Percentiles rank a stretch among this genome's conserved stretches.
Conservation (phyloP, 1,284 basidiomycete species). For the Apiotrichum siamense region DNA sequence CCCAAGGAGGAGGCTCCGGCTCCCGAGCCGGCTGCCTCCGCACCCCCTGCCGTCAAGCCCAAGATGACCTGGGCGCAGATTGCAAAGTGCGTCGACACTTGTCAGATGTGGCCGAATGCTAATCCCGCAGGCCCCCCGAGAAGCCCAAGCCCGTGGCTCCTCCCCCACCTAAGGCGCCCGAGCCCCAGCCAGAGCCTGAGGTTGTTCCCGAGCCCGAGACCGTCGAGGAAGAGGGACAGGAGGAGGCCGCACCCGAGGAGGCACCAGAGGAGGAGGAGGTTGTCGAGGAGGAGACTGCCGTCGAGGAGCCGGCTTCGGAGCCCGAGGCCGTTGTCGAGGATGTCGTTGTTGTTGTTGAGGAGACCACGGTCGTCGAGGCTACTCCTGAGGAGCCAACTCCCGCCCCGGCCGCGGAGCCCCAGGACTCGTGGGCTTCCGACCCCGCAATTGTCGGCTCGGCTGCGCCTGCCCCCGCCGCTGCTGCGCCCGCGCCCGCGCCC, state of each 20-base stretch:
- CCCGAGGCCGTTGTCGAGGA: slow-evolving; percentile 31
- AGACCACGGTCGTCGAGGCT: slow-evolving; percentile 17
- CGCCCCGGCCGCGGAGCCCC: not conserved
- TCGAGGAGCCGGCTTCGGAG: slow-evolving; percentile 5
- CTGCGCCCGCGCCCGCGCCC: slow-evolving; percentile 14
- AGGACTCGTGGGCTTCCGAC: slow-evolving; percentile 28
- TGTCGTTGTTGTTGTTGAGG: slow-evolving; percentile 16
- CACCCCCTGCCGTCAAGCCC: slow-evolving; percentile 14
- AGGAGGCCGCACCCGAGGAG: slow-evolving; percentile 12
- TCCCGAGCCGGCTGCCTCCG: not conserved
- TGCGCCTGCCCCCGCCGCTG: slow-evolving; percentile 2
- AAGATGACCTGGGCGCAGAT: slow-evolving; percentile 50
- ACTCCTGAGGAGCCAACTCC: slow-evolving; percentile 18
- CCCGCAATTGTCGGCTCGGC: slow-evolving; percentile 41
- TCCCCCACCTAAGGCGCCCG: slow-evolving; percentile 46
- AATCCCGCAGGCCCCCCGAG: slow-evolving; percentile 35
- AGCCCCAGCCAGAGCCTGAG: slow-evolving; percentile 1
- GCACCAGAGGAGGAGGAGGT: slow-evolving; percentile 33
- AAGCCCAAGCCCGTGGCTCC: slow-evolving; percentile 52
- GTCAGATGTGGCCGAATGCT: not conserved
- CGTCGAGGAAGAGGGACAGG: slow-evolving; percentile 31
- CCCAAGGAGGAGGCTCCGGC: not conserved
- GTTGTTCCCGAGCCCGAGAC: slow-evolving; percentile 16
- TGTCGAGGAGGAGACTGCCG: slow-evolving; percentile 14
- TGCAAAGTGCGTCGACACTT: slow-evolving; percentile 44